Base-by-base conservation (phyloP, 768 basidiomycete species). In the Nevesoporus exiguus region DNA sequence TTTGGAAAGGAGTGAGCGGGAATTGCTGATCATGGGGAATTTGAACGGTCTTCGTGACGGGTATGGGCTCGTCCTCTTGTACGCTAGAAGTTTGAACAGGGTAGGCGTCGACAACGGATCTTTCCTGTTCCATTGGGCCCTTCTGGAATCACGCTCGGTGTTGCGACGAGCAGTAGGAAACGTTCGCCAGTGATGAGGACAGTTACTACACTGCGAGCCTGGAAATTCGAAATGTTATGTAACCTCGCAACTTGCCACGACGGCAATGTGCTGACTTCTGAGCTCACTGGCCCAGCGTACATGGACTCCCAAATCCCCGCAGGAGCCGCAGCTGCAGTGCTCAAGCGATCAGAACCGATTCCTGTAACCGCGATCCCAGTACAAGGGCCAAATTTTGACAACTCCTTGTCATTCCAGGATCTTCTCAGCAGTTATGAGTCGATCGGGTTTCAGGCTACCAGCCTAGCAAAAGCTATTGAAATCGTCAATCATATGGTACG, bases 391-490 rank as follows among this genome's bases (percentile, higher is more conserved):
- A 80, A 95, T 69, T 90, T 98, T 61, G 88, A 90, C 57, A 68
- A 80, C n/a, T 70, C 77, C 1, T 66, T 82, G 21, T 83, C 83
- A 44, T 74, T 99, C 25, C 76, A 85, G 41, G 74, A 80, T 33
- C 80, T 99, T 58, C 72, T 99, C 36, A 68, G 74, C 33, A 85
- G 82, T 63, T 99, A 97, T 73, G 84, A 90, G 66, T 81, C 85
- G 31, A 97, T 98, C 49, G 97, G 97, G 19, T 99, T 98, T 67
- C 97, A 99, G 70, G 97, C 97, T n/a, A 95, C 86, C 49, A 93
- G 90, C 53, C 74, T 99, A 2, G 90, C 90, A 3, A 83, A 79
- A 60, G 96, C 95, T 1, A 91, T 98, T 41, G 81, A 88, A 27
- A 87, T 97, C 49, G 89, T 98, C 25, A 86, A 98, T 68, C 84